phyloP scores from a whole-genome alignment of 176 grass and related monocot genomes.

The Echinochloa phyllopogon region DNA sequence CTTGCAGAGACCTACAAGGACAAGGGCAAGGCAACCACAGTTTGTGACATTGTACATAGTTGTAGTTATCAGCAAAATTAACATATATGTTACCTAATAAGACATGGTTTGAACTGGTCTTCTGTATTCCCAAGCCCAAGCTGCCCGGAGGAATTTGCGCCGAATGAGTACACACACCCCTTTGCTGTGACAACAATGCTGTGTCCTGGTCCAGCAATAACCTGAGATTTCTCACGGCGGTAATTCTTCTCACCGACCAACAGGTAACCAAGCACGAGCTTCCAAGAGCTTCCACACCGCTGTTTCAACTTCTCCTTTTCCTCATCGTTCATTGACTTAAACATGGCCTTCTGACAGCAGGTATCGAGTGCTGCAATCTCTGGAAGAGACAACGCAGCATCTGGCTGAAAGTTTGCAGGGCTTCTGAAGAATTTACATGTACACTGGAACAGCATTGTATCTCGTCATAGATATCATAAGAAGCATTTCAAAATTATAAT shows the following conservation, averaged over 20 bases:
- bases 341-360: slow-evolving; percentile 56
- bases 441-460: slow-evolving; percentile 41
- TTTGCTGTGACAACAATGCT: slow-evolving; percentile 58
- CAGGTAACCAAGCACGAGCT: slow-evolving; percentile 67
- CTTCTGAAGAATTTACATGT: slow-evolving; percentile 69
- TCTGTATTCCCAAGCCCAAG: slow-evolving; percentile 65
- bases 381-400: slow-evolving; percentile 44
- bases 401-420: slow-evolving; percentile 50
- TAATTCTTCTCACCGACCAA: slow-evolving; percentile 70
- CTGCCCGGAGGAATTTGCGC: slow-evolving; percentile 57
- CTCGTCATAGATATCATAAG: slow-evolving; percentile 11
- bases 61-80: slow-evolving; percentile 12
- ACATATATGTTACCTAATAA: slow-evolving; percentile 62
- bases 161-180: slow-evolving; percentile 67
- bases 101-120: slow-evolving; percentile 53
- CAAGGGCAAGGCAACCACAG: not conserved
- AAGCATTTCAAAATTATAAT: slow-evolving; percentile 24
- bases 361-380: slow-evolving; percentile 64
- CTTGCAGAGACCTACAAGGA: slow-evolving; percentile 61
- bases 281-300: slow-evolving; percentile 67
- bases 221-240: slow-evolving; percentile 58
- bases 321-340: slow-evolving; percentile 46
- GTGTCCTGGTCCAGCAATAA: slow-evolving; percentile 55
- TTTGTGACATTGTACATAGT: not conserved
- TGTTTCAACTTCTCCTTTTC: slow-evolving; percentile 53